Evolutionary conservation across 441 rosid genomes (phyloP), one percentile per base, ranked within the genome.

Genomic region (Viola pubescens): DNA sequence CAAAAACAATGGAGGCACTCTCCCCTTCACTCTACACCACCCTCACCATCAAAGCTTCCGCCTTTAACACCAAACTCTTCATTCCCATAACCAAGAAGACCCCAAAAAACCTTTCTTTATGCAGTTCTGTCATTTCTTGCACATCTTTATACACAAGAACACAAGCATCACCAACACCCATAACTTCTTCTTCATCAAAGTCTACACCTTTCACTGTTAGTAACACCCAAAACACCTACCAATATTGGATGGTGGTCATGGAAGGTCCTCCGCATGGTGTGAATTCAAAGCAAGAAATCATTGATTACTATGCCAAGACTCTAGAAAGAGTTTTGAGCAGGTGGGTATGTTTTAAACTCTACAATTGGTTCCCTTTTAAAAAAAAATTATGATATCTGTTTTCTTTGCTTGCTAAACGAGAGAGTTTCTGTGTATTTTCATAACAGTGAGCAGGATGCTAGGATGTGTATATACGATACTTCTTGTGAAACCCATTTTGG

Each of bases 171-270:
- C 48, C 63, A 2, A 48, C 59, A 3, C 48, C 75, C 37, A 55
- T 77, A 39, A 37, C 62, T 26, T 26, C 34, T 26, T 26, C 2
- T 26, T 26, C 34, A 26, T 26, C 34, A 26, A 26, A 26, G 47
- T 52, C 78, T 47, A 10, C 68, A 5, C 57, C 73, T 50, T 38
- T 69, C 19, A 54, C 76, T 19, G 62, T 72, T 9, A 9, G 60
- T 7, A 37, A 19, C 37, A 41, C 72, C 9, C 14, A 41, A 19
- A 62, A 59, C n/a, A 7, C 4, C 11, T 0, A 9, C 56, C 59
- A 66, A 53, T 80, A 76, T 47, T 89, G 92, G 95, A 79, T 81
- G 81, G 92, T 87, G 56, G 63, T 80, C 37, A 69, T 82, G 82
- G 85, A 81, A 40, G 62, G 41, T 46, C 89, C 87, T 41, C 84